Base-by-base conservation (phyloP, 148 eudicot genomes). In the Nepenthes gracilis region DNA sequence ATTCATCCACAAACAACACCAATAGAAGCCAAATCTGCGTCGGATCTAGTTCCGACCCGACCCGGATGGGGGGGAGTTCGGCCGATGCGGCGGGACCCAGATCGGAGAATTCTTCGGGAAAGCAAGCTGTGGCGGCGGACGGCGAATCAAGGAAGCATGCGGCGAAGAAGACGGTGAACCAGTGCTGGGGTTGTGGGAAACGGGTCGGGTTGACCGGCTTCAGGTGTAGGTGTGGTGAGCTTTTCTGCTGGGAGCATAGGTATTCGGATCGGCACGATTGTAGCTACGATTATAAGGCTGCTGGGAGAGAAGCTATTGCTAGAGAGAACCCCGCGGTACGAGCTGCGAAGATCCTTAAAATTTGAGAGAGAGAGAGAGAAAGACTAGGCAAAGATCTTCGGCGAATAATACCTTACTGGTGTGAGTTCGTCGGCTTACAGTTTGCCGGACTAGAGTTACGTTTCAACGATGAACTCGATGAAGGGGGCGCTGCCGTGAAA, bases 251-350 rank as follows among this genome's bases (percentile, higher is more conserved):
- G 35, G 80, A 71, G 68, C 96, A 88, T 36, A 64, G 91, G 73
- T 88, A 88, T 67, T 82, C 96, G 52, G 96, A 87, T 74, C 87
- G 87, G 11, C 96, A 87, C 56, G 86, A 80, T 36, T 85, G 90
- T 55, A 77, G 80, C 61, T 88, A 63, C 64, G 91, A 88, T 64
- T 88, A 88, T 65, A 88, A 88, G 57, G 72, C 88, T 1, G 91
- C 88, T 2, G 96, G 83, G 0, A 64, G 90, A 35, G 91, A 77
- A 35, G 86, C 96, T 15, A 88, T 88, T 2, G 84, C 81, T 1
- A 69, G 84, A 12, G 88, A 83, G 33, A 88, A 85, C 64, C 96
- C 92, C 1, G 88, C 83, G 11, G 86, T 88, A 2, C 59, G 81
- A 58, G 86, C 96, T 9, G 84, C 88, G 33, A 88, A 88, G 78